Evolutionary conservation across 176 grass and related monocot genomes (phyloP).

Genomic region (Eremochloa ophiuroides): DNA sequence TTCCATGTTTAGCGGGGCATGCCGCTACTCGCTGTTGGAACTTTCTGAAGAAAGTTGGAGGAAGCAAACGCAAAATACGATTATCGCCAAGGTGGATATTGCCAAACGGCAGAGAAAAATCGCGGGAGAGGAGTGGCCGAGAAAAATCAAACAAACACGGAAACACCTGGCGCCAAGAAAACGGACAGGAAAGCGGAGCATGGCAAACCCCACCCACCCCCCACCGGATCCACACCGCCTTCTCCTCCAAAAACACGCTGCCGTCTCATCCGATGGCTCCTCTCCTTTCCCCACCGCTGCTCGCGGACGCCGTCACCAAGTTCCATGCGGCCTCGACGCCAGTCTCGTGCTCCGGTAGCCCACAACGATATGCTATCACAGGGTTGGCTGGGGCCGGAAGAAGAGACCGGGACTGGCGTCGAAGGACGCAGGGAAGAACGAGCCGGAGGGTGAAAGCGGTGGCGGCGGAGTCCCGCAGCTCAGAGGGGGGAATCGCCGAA

Average conservation of each 20-base stretch:
- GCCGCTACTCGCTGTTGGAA: not conserved
- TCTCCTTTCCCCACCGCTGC: conserved; percentile 32
- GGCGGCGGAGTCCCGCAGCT: conserved; percentile 32
- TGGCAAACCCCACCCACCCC: conserved; percentile 11
- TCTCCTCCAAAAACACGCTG: not conserved
- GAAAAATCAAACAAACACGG: conserved; percentile 31
- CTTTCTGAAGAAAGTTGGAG: not conserved
- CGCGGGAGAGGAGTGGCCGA: conserved; percentile 50
- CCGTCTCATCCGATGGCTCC: conserved; percentile 10
- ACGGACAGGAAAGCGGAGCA: conserved; percentile 16
- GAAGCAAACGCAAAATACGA: not conserved
- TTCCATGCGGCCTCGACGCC: conserved; percentile 34
- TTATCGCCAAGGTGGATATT: not conserved
- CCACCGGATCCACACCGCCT: conserved; percentile 15
- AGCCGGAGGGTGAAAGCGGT: conserved; percentile 35
- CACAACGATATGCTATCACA: conserved; percentile 21
- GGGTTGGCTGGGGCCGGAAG: conserved; percentile 13
- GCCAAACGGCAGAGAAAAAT: conserved; percentile 37
- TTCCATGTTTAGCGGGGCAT: no score
- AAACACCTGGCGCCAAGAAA: conserved; percentile 26
- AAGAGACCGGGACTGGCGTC: not conserved
- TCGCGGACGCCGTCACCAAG: conserved; percentile 36
- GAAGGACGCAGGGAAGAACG: conserved; percentile 25
- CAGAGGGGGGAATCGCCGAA: conserved; percentile 55
- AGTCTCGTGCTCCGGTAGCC: conserved; percentile 31